Conservation (phyloP, 1,284 basidiomycete genomes). For the Pascua sp. region DNA sequence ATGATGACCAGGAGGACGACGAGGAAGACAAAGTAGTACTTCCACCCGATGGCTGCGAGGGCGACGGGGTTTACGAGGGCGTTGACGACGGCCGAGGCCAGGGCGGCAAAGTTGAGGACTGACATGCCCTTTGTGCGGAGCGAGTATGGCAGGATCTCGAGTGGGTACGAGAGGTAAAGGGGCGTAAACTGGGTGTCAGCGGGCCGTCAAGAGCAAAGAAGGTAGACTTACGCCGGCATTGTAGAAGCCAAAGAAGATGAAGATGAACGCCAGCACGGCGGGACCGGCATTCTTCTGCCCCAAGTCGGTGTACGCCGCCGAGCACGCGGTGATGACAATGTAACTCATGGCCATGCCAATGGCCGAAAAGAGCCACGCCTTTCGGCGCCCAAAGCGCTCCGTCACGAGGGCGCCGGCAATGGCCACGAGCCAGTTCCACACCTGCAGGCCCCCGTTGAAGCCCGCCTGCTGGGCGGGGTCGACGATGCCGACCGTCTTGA, state of each 20-base stretch:
- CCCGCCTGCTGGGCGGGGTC: conserved; percentile 10
- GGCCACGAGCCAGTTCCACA: conserved; percentile 22
- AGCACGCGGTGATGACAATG: conserved; percentile 16
- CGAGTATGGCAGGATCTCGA: conserved; percentile 23
- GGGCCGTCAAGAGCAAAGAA: no score
- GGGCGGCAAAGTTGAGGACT: conserved; percentile 5
- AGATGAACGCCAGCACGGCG: conserved; percentile 16
- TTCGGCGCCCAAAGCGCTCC: conserved; percentile 25
- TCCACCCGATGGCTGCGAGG: conserved; percentile 26
- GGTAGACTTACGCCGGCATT: conserved; percentile 4
- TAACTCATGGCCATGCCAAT: conserved; percentile 22
- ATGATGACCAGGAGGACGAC: conserved; percentile 17
- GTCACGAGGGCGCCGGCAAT: conserved; percentile 17
- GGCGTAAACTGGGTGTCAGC: conserved; percentile 8
- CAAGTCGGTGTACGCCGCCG: conserved; percentile 21
- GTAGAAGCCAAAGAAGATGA: conserved; percentile 25
- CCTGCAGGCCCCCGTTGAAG: conserved; percentile 21
- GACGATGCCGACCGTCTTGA: conserved; percentile 19
- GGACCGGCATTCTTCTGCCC: conserved; percentile 19
- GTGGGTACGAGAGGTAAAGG: conserved; percentile 17
- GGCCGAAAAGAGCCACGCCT: conserved; percentile 19
- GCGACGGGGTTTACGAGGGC: conserved; percentile 24
- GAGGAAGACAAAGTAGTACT: conserved; percentile 37
- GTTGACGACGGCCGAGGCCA: conserved; percentile 12
- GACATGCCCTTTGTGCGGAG: conserved; percentile 16